phyloP scores from a whole-genome alignment of 495 filamentous ascomycete genomes.

The Aspergillus wentii region DNA sequence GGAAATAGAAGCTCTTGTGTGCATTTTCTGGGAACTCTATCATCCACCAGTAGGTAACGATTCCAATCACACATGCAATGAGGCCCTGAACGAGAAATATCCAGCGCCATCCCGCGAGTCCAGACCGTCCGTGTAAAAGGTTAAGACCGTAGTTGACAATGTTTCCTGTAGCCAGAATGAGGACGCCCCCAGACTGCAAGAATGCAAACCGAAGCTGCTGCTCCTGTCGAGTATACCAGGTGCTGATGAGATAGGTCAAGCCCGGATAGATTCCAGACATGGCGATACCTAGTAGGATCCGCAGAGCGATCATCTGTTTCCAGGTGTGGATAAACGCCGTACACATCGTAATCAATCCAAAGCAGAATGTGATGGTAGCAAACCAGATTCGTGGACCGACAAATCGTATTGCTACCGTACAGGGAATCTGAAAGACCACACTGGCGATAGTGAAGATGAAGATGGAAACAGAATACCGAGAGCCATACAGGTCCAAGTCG shows the following conservation, averaged over 20 bases:
- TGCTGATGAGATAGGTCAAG: conserved; percentile 63
- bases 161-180: conserved; percentile 63
- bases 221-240: conserved; percentile 68
- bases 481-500: conserved; percentile 61
- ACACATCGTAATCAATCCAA: conserved; percentile 68
- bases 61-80: conserved; percentile 59
- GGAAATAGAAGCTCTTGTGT: conserved; percentile 56
- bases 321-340: conserved; percentile 64
- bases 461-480: conserved; percentile 66
- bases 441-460: conserved; percentile 76
- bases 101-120: conserved; percentile 69
- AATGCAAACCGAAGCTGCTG: conserved; percentile 74
- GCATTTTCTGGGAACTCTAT: conserved; percentile 73
- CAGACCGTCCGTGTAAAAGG: conserved; percentile 52
- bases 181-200: conserved; percentile 64
- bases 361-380: conserved; percentile 58
- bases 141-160: conserved; percentile 72
- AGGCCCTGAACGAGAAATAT: conserved; percentile 70
- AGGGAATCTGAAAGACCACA: conserved; percentile 71
- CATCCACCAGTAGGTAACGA: conserved; percentile 74
- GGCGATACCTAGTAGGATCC: conserved; percentile 64
- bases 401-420: conserved; percentile 63
- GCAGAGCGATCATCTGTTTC: conserved; percentile 68
- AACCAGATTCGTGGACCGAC: conserved; percentile 69
- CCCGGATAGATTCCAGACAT: conserved; percentile 70